A percentile compares a stretch with the other conserved stretches of the same genome.
Evolutionary conservation across 805 yeast species (phyloP).

Genomic region (Candida wancherniae): DNA sequence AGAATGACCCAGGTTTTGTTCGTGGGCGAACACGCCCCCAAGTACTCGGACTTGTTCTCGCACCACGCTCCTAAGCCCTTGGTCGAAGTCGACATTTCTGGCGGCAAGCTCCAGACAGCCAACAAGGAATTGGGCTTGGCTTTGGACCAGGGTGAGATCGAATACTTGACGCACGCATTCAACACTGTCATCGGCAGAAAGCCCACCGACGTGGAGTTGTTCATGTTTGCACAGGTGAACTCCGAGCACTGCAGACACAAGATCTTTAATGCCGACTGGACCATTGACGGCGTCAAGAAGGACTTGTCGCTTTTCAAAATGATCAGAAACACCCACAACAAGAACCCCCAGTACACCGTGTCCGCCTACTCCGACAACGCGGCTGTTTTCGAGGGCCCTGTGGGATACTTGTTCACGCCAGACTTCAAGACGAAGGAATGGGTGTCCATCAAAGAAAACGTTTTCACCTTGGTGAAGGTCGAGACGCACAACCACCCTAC

Average conservation of each 20-base stretch:
- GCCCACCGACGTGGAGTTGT: slow-evolving; percentile 96
- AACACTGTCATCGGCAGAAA: slow-evolving; percentile 70
- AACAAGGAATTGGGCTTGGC: slow-evolving; percentile 87
- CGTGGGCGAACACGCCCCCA: slow-evolving; percentile 54
- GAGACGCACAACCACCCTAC: slow-evolving; percentile 99
- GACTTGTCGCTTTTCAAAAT: slow-evolving; percentile 78
- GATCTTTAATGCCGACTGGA: slow-evolving; percentile 98
- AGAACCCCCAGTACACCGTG: slow-evolving; percentile 75
- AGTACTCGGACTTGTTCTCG: slow-evolving; percentile 65
- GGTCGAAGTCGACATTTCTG: slow-evolving; percentile 62
- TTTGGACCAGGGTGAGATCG: slow-evolving; percentile 90
- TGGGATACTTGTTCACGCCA: slow-evolving; percentile 76
- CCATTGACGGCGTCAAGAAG: slow-evolving; percentile 76
- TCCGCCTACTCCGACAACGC: slow-evolving; percentile 98
- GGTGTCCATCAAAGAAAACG: slow-evolving; percentile 68
- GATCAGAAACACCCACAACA: slow-evolving; percentile 90
- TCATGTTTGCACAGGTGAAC: slow-evolving; percentile 99
- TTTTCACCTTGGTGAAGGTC: slow-evolving; percentile 88
- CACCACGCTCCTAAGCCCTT: slow-evolving; percentile 80
- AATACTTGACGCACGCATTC: slow-evolving; percentile 80
- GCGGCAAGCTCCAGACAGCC: slow-evolving; percentile 63
- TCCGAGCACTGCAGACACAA: slow-evolving; percentile 99
- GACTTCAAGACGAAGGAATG: slow-evolving; percentile 68
- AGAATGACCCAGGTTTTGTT: slow-evolving; percentile 87
- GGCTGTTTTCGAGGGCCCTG: slow-evolving; percentile 85